These are phyloP conservation scores for Metschnikowia orientalis DNA, from an alignment of 805 yeast genomes.

Conservation along the genomic window DNA sequence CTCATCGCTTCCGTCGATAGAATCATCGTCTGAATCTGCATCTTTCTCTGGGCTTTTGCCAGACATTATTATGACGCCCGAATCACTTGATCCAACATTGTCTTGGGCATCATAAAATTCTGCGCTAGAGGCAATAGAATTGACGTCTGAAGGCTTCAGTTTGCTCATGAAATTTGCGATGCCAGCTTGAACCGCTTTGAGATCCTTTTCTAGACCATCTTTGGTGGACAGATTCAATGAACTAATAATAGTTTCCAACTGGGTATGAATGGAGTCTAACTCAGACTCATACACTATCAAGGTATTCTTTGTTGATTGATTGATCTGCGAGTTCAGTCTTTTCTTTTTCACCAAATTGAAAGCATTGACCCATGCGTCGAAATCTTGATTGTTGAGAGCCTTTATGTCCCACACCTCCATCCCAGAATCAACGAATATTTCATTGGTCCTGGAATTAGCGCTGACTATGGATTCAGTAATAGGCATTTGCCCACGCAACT, in stretches of 20 bases:
- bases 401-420: slow-evolving; percentile 90
- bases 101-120: slow-evolving; percentile 64
- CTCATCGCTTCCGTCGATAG: slow-evolving; percentile 22
- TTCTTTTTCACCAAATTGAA: slow-evolving; percentile 50
- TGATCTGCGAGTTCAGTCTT: slow-evolving; percentile 9
- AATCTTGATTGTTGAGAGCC: slow-evolving; percentile 60
- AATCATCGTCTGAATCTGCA: slow-evolving; percentile 10
- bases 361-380: slow-evolving; percentile 79
- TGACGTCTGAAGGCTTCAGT: slow-evolving; percentile 18
- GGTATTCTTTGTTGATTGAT: neutral
- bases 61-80: slow-evolving; percentile 53
- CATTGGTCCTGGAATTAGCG: slow-evolving; percentile 62
- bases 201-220: slow-evolving; percentile 3
- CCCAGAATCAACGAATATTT: slow-evolving; percentile 86
- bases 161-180: slow-evolving; percentile 5
- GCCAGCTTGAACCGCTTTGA: slow-evolving; percentile 1
- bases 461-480: slow-evolving; percentile 76
- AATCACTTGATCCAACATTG: slow-evolving; percentile 41
- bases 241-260: neutral
- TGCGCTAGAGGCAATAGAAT: slow-evolving; percentile 27
- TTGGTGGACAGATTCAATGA: slow-evolving; percentile 1
- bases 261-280: slow-evolving; percentile 1
- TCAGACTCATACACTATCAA: neutral
- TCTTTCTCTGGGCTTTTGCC: slow-evolving; percentile 9
- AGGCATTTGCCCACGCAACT: slow-evolving; percentile 89